Conservation (phyloP, 345 rosid species). For the Viola odorata region DNA sequence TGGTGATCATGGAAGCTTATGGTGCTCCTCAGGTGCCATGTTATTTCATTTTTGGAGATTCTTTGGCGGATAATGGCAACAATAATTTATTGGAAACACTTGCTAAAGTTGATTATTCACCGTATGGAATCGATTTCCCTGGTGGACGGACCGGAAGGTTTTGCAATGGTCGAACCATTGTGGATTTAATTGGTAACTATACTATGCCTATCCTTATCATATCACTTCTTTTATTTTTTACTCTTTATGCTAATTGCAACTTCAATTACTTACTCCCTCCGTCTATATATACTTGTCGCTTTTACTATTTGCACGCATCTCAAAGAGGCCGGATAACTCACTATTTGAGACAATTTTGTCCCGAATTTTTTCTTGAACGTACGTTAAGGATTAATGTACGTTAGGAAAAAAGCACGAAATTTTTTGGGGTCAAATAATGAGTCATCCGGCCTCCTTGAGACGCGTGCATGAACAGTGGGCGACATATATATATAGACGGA, state of each 20-base stretch:
- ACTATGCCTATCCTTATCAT: background rate
- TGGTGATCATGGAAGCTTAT: background rate
- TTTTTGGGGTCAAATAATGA: too few relatives aligned
- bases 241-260: background rate
- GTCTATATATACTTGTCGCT: too few relatives aligned
- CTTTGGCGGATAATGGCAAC: conserved; percentile 23
- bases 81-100: conserved; percentile 11
- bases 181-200: conserved; percentile 19
- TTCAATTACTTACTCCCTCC: background rate
- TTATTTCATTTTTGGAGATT: conserved; percentile 24
- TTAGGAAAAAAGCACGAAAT: too few relatives aligned
- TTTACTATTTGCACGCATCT: too few relatives aligned
- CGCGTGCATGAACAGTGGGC: too few relatives aligned
- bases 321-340: too few relatives aligned
- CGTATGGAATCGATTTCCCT: conserved; percentile 22
- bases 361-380: too few relatives aligned
- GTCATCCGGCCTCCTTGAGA: too few relatives aligned
- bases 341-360: too few relatives aligned
- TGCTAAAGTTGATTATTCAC: conserved; percentile 14
- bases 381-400: too few relatives aligned
- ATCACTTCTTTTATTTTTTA: background rate
- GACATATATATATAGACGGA: too few relatives aligned
- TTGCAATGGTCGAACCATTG: conserved; percentile 14
- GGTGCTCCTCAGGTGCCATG: conserved; percentile 16
- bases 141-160: conserved; percentile 18